Evolutionary conservation across 2,329 filamentous ascomycete genomes (phyloP).

Genomic region (Fusarium coicis): DNA sequence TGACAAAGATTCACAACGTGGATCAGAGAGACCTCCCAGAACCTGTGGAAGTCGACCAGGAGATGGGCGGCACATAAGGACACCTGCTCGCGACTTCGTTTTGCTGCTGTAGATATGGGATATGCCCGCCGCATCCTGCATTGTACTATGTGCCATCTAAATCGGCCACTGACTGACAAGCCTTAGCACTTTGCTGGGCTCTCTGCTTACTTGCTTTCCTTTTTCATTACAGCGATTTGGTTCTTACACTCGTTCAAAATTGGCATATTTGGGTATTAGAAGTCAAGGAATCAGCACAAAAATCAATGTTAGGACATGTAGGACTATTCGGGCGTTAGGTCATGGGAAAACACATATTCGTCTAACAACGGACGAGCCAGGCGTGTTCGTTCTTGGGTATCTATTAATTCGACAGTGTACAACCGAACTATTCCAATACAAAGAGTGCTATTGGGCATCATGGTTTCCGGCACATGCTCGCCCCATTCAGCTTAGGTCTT

Average conservation of each 20-base stretch:
- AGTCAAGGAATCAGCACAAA: constrained; percentile 18
- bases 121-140: neutral
- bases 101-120: neutral
- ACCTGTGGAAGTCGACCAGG: constrained; percentile 54
- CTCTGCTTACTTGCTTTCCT: constrained; percentile 5
- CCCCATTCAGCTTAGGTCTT: constrained; percentile 60
- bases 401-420: constrained; percentile 39
- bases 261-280: constrained; percentile 33
- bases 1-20: constrained; percentile 67
- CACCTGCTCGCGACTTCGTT: neutral
- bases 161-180: neutral
- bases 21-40: constrained; percentile 54
- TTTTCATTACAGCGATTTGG: constrained; percentile 25
- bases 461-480: constrained; percentile 1
- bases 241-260: constrained; percentile 37
- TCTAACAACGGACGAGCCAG: constrained; percentile 29
- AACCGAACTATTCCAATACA: constrained; percentile 35
- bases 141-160: neutral
- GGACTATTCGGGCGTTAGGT: constrained; percentile 37
- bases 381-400: constrained; percentile 42
- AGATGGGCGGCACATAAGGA: constrained; percentile 41
- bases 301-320: constrained; percentile 25
- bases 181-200: neutral
- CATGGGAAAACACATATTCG: constrained; percentile 31
- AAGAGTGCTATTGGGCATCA: constrained; percentile 32